Evolutionary conservation across 352 stramenopile species (phyloP).

Genomic region (Pythium sp.): DNA sequence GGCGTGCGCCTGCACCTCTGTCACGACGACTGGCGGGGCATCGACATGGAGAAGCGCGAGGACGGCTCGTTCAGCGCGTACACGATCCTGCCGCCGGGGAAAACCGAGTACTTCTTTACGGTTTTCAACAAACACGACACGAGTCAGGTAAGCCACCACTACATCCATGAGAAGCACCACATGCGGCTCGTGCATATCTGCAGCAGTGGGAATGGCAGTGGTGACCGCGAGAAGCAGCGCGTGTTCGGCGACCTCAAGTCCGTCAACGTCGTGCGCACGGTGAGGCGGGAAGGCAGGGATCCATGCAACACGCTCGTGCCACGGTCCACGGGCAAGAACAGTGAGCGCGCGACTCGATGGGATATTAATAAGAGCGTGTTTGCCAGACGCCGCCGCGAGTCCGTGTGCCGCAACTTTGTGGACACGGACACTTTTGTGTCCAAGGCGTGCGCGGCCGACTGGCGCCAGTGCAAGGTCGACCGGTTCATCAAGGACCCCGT

Average conservation of each 20-base stretch:
- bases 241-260: slow-evolving; percentile 35
- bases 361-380: slow-evolving; percentile 86
- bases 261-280: slow-evolving; percentile 56
- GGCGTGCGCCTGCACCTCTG: slow-evolving; percentile 58
- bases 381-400: slow-evolving; percentile 52
- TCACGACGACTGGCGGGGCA: slow-evolving; percentile 65
- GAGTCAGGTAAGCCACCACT: slow-evolving; percentile 36
- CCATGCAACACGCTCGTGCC: slow-evolving; percentile 73
- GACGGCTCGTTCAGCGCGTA: slow-evolving; percentile 62
- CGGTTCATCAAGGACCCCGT: slow-evolving; percentile 66
- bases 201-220: not conserved
- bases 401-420: slow-evolving; percentile 52
- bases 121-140: slow-evolving; percentile 30
- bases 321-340: slow-evolving; percentile 44
- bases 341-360: slow-evolving; percentile 38
- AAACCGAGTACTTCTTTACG: slow-evolving; percentile 79
- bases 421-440: slow-evolving; percentile 66
- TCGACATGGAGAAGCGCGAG: slow-evolving; percentile 58
- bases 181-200: slow-evolving; percentile 18
- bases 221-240: not conserved
- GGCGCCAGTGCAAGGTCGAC: slow-evolving; percentile 73
- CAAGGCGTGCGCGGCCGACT: slow-evolving; percentile 68
- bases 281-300: slow-evolving; percentile 51
- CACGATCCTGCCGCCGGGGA: slow-evolving; percentile 58
- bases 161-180: slow-evolving; percentile 43